Conservation (phyloP, 805 yeast species). For the Torulaspora quercuum region DNA sequence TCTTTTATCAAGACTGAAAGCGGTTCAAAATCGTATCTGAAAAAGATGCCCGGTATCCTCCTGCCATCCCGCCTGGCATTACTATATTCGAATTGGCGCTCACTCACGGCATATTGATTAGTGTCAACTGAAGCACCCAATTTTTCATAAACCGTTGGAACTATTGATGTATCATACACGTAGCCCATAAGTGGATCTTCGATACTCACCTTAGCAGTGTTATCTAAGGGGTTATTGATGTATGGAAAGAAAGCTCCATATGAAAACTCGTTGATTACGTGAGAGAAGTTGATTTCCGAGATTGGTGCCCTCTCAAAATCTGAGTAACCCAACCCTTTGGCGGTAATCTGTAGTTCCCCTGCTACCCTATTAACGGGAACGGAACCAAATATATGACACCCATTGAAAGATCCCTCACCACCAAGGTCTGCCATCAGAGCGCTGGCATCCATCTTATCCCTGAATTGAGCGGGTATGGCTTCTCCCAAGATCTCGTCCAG, state of each 20-base stretch:
- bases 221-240: conserved; percentile 83
- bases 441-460: conserved; percentile 41
- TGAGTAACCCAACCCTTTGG: conserved; percentile 63
- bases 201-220: conserved; percentile 54
- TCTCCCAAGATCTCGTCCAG: conserved; percentile 64
- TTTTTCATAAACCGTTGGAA: conserved; percentile 73
- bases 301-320: conserved; percentile 43
- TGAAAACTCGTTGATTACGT: conserved; percentile 79
- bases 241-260: conserved; percentile 89
- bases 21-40: conserved; percentile 87
- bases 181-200: conserved; percentile 48
- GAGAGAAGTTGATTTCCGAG: conserved; percentile 70
- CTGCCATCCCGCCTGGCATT: conserved; percentile 14
- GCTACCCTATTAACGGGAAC: conserved; percentile 80
- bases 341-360: conserved; percentile 84
- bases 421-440: conserved; percentile 25
- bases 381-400: conserved; percentile 82
- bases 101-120: conserved; percentile 76
- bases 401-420: conserved; percentile 53
- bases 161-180: conserved; percentile 70
- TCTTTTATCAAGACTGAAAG: conserved; percentile 68
- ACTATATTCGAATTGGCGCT: conserved; percentile 38
- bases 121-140: conserved; percentile 74
- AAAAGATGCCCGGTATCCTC: conserved; percentile 70
- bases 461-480: conserved; percentile 62